Conservation (phyloP, 2,329 filamentous ascomycete species). For the Trichoderma afroharzianum region DNA sequence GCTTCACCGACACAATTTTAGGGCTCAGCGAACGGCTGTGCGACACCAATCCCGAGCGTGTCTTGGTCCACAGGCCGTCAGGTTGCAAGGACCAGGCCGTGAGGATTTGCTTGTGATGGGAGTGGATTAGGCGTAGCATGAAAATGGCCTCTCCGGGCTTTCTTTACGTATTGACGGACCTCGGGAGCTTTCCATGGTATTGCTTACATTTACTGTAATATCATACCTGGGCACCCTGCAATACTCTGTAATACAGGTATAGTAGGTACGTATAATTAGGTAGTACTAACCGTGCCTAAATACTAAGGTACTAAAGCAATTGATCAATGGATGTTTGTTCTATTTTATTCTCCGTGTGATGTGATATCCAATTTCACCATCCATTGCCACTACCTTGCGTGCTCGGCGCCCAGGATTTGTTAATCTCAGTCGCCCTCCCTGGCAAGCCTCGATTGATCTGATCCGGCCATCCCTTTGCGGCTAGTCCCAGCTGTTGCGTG, state of each 20-base stretch:
- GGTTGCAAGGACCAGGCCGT: neutral
- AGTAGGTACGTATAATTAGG: no score
- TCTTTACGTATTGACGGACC: neutral
- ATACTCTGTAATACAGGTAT: neutral
- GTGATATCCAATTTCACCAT: neutral
- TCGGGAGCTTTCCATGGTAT: neutral
- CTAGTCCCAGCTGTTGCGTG: neutral
- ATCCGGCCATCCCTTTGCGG: slow-evolving; percentile 6
- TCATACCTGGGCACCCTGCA: neutral
- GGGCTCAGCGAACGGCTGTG: slow-evolving; percentile 4
- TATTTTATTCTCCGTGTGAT: neutral
- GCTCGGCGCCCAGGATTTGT: neutral
- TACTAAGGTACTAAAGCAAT: no score
- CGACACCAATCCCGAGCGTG: neutral
- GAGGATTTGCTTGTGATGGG: neutral
- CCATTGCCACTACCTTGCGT: slow-evolving; percentile 5
- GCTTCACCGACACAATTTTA: slow-evolving; percentile 12
- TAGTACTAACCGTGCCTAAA: neutral
- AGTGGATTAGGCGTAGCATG: neutral
- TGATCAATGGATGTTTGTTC: neutral
- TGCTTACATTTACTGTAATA: neutral
- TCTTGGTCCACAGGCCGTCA: neutral
- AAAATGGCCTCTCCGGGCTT: neutral
- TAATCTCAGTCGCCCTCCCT: neutral
- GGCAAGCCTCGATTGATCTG: slow-evolving; percentile 1